A percentile compares a stretch with the other conserved stretches of the same genome.
Conservation (phyloP, 2,329 filamentous ascomycete species). For the Microsporum ferrugineum region DNA sequence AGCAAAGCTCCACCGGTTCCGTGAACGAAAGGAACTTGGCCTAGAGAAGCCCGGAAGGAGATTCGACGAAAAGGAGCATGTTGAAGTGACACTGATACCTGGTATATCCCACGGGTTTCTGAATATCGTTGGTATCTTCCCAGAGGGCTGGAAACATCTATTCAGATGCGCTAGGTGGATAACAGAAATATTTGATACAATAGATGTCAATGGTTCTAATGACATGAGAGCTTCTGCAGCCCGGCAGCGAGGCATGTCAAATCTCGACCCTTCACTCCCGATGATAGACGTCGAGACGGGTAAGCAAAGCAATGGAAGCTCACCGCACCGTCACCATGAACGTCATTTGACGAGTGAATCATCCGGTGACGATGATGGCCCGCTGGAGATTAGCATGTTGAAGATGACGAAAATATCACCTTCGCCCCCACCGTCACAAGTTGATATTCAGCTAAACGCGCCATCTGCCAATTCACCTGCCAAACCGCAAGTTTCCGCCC, state of each 20-base stretch:
- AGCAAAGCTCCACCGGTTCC: constrained; percentile 53
- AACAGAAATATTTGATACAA: constrained; percentile 56
- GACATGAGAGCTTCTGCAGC: constrained; percentile 14
- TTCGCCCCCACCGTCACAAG: neutral
- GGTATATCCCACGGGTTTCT: constrained; percentile 90
- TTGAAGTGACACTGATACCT: constrained; percentile 74
- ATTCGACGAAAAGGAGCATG: constrained; percentile 62
- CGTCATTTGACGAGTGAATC: constrained; percentile 43
- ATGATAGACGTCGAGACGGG: neutral
- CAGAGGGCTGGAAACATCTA: constrained; percentile 81
- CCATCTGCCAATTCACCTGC: neutral
- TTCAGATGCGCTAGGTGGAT: constrained; percentile 72
- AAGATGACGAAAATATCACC: constrained; percentile 11
- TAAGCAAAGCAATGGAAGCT: neutral
- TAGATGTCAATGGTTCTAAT: constrained; percentile 34
- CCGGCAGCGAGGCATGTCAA: constrained; percentile 1
- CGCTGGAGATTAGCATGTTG: constrained; percentile 68
- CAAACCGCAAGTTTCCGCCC: neutral
- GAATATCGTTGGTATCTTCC: constrained; percentile 79
- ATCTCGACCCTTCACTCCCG: neutral
- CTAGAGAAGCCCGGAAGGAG: constrained; percentile 42
- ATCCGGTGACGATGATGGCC: constrained; percentile 68
- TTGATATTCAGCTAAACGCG: neutral
- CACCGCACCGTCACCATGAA: constrained; percentile 32
- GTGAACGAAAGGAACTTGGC: constrained; percentile 45